Percentiles rank a stretch among this genome's conserved stretches.
Conservation (phyloP, 129 eudicot species). For the Logfia minima region DNA sequence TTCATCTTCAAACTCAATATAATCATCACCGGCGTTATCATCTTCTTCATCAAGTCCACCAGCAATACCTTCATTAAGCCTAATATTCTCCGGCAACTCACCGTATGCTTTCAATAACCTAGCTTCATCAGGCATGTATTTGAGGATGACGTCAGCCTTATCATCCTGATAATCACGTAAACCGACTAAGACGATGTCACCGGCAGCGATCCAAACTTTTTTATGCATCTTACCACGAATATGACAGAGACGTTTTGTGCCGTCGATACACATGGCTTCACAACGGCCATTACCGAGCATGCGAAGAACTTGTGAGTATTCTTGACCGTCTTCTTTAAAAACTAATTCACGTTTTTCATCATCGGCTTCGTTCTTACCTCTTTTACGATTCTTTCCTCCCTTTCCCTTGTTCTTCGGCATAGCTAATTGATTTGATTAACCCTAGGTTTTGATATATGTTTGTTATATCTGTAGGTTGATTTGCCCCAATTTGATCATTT, state of each 20-base stretch:
- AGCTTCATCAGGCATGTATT: slow-evolving; percentile 48
- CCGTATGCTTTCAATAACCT: slow-evolving; percentile 44
- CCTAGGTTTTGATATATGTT: slow-evolving; percentile 25
- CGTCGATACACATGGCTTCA: slow-evolving; percentile 49
- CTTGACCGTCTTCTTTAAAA: slow-evolving; percentile 45
- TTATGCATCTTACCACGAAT: slow-evolving; percentile 51
- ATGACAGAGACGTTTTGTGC: slow-evolving; percentile 41
- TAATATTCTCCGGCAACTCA: slow-evolving; percentile 42
- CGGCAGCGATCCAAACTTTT: slow-evolving; percentile 45
- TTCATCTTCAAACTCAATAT: slow-evolving; percentile 43
- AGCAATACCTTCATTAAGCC: slow-evolving; percentile 40
- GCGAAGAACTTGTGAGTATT: slow-evolving; percentile 40
- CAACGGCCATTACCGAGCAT: slow-evolving; percentile 48
- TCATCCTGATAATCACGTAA: slow-evolving; percentile 43
- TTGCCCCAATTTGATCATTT: not conserved
- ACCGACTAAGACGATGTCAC: slow-evolving; percentile 40
- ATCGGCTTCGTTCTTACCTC: slow-evolving; percentile 49
- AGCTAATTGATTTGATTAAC: slow-evolving; percentile 17
- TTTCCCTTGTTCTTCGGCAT: slow-evolving; percentile 55
- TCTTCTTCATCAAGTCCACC: slow-evolving; percentile 43
- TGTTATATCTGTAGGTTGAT: not conserved
- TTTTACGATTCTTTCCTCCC: slow-evolving; percentile 45
- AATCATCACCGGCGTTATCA: slow-evolving; percentile 40
- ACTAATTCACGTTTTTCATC: slow-evolving; percentile 39
- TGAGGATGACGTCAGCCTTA: slow-evolving; percentile 41